Conservation (phyloP, 192 early-diverging fungal genomes). For the Radiomyces spectabilis region DNA sequence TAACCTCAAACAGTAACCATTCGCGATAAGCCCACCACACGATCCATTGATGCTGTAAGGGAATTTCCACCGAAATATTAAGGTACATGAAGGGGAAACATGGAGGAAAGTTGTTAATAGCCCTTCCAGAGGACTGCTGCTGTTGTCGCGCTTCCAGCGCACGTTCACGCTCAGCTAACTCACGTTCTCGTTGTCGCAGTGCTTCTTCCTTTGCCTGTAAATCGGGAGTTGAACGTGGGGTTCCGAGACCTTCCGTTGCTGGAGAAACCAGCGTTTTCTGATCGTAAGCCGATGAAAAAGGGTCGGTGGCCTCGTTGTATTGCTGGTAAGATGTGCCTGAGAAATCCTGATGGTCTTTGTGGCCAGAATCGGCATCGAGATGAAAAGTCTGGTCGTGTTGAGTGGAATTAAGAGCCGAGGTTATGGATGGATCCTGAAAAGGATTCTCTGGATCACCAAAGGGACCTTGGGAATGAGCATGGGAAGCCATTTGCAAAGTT, state of each 20-base stretch:
- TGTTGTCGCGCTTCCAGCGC: constrained; percentile 57
- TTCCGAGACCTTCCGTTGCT: background rate
- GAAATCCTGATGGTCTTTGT: constrained; percentile 3
- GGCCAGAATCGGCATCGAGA: background rate
- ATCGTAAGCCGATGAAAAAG: constrained; percentile 1
- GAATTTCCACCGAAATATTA: constrained; percentile 68
- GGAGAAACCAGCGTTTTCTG: background rate
- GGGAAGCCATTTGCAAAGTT: too few species aligned
- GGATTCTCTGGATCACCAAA: constrained; percentile 30
- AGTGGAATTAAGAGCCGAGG: constrained; percentile 24
- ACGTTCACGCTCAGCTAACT: constrained; percentile 69
- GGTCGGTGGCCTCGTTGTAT: constrained; percentile 10
- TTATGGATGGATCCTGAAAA: constrained; percentile 33
- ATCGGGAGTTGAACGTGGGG: constrained; percentile 1
- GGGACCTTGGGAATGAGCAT: constrained; percentile 1
- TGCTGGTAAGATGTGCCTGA: constrained; percentile 14
- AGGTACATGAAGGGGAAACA: constrained; percentile 80
- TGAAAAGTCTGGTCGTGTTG: constrained; percentile 6
- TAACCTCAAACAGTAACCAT: constrained; percentile 67
- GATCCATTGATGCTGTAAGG: constrained; percentile 50
- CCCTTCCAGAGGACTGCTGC: constrained; percentile 51
- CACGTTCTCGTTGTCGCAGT: constrained; percentile 63
- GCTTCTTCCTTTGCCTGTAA: constrained; percentile 58
- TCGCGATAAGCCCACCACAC: constrained; percentile 62
- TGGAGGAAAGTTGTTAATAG: constrained; percentile 68